phyloP scores from a whole-genome alignment of 257 asterid species.

The Scutellaria galericulata region DNA sequence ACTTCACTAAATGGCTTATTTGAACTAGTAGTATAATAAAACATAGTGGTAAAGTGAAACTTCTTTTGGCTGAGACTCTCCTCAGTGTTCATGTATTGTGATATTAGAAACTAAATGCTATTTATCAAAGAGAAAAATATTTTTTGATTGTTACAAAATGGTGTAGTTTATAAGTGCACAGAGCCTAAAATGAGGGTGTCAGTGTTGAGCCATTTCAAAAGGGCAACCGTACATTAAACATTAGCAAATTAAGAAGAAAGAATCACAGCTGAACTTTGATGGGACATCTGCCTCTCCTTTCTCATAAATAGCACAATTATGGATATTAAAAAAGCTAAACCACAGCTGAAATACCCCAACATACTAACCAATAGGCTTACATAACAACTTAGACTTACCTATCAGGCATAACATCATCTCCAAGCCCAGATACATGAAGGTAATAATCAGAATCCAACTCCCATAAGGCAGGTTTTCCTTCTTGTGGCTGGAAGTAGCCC shows the following conservation, averaged over 20 bases:
- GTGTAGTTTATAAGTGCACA: not conserved
- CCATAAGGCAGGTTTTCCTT: slow-evolving; percentile 98
- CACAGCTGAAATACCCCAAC: not conserved
- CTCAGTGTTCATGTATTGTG: not conserved
- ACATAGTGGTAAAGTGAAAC: not conserved
- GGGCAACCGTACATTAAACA: not conserved
- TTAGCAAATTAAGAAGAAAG: not conserved
- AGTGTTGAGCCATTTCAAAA: slow-evolving; percentile 1
- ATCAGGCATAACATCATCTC: slow-evolving; percentile 83
- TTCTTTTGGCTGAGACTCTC: not conserved
- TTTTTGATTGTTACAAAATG: not conserved
- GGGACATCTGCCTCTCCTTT: not conserved
- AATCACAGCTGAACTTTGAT: slow-evolving; percentile 26
- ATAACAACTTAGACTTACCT: slow-evolving; percentile 48
- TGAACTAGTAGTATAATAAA: not conserved
- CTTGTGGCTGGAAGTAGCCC: slow-evolving; percentile 98
- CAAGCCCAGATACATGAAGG: slow-evolving; percentile 95
- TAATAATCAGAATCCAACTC: slow-evolving; percentile 99
- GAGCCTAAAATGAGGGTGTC: slow-evolving; percentile 9
- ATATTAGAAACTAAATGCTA: not conserved
- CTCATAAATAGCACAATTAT: not conserved
- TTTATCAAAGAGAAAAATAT: not conserved
- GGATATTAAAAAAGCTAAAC: not conserved
- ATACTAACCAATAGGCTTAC: slow-evolving; percentile 22
- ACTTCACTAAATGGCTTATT: not conserved